Evolutionary conservation across 2,329 filamentous ascomycete species (phyloP), one percentile per base, ranked within the genome.

Genomic region (Pyrenochaeta sp.): DNA sequence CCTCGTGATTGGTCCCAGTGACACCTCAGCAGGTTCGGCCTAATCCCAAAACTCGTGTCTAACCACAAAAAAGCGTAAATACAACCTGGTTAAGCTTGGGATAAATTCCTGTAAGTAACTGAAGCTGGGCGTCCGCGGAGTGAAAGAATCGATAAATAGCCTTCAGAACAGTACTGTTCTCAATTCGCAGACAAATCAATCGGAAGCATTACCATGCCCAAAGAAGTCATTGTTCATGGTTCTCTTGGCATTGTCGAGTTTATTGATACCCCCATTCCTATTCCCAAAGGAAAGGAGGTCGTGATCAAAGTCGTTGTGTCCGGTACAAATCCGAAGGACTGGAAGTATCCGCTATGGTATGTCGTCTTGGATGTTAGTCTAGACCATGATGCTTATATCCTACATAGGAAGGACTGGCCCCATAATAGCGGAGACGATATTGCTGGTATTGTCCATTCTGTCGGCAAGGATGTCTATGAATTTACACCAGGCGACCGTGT

Each of bases 401-500:
- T 40, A 30, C 28, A 9, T 30, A 30, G 28, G 28, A 30, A 30
- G 28, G 28, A 30, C 28, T 30, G 28, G 37, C 13, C 37, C 13
- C 37, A 40, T 22, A 84, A 85, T 69, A 58, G 73, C 27, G 83
- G 83, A 52, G 83, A 85, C 52, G 84, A 86, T 66, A 83, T 85
- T 49, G 82, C 83, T 4, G 82, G 82, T 42, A 76, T 82, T 27
- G 80, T 88, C 12, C 78, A 85, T 56, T 75, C 80, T 52, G 83
- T 87, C 15, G 85, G 86, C 39, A 69, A 76, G 43, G 77, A 82
- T 46, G 85, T 88, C 1, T 78, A 69, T 40, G 85, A 86, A 64
- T 87, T 86, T 78, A 82, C 81, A 56, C 74, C 75, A 0, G 85
- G 84, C 32, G 84, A 86, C 71, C 80, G 83, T 25, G 84, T 86